phyloP scores from a whole-genome alignment of 495 filamentous ascomycete species.

The Talaromyces nanjingensis region DNA sequence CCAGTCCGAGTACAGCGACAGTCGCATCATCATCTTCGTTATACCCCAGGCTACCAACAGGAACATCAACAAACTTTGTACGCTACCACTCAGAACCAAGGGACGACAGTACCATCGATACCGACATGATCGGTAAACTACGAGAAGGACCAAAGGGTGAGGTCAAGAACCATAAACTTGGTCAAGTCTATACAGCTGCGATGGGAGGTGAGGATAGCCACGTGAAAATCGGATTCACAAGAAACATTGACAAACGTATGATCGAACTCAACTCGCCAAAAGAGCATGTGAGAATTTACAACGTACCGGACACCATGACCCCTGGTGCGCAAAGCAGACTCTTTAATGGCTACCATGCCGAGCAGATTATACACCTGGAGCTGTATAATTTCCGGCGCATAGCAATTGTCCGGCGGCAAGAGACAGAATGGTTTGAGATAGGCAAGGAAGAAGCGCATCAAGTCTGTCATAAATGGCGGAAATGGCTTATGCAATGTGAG shows the following conservation, averaged over 20 bases:
- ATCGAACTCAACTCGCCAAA: background rate
- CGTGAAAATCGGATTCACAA: background rate
- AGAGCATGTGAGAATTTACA: background rate
- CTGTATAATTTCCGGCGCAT: background rate
- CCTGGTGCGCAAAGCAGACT: background rate
- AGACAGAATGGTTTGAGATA: conserved; percentile 5
- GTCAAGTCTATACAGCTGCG: background rate
- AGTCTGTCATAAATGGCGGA: conserved; percentile 4
- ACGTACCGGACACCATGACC: background rate
- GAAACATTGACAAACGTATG: background rate
- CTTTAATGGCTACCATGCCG: background rate
- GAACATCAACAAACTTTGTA: background rate
- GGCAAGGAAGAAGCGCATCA: background rate
- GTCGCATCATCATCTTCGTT: background rate
- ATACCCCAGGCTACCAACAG: background rate
- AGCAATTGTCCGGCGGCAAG: background rate
- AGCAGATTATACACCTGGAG: background rate
- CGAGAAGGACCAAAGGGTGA: background rate
- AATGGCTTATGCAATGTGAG: background rate
- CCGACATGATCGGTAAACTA: background rate
- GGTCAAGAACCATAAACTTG: no score
- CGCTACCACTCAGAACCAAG: background rate
- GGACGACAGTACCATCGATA: background rate
- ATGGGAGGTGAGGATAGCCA: background rate
- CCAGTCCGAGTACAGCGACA: no score